Evolutionary conservation across 192 early-diverging fungal species (phyloP), one percentile per base, ranked within the genome.

Genomic region (Pilaira anomala): DNA sequence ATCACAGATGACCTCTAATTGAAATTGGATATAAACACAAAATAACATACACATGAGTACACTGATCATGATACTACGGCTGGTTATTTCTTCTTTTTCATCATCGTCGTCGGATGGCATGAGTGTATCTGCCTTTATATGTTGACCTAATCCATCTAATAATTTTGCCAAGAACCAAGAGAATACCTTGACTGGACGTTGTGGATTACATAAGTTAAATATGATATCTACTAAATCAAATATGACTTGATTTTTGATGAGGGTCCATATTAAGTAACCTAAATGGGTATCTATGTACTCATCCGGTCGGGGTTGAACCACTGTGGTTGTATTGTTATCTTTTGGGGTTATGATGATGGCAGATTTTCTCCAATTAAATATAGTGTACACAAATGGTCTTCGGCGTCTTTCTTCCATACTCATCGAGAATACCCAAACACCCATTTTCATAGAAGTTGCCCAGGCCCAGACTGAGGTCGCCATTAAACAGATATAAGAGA

Each of bases 381-480:
- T 24, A 18, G 50, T 63, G 4, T 42, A 19, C 1, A 52, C 21
- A 44, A 63, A 63, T 5, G 39, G 28, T 16, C 16, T 22, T 63
- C 42, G 48, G 7, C 62, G 25, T 28, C 62, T n/a, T 22, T 63
- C 62, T 13, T 54, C 62, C 39, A 45, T 63, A 3, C 28, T 39
- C 19, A 42, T 33, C 2, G 36, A 53, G 19, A 63, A 53, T 14
- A 63, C 22, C 62, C 62, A 63, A 18, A 63, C 62, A 3, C 36
- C 50, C 62, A 63, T 63, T 21, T 63, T 63, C 51, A 63, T 53
- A 2, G 45, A 46, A 9, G 19, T 53, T 26, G 62, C 62, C 62
- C 62, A 63, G 16, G 36, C 19, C 5, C 30, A 53, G 0, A 52
- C 62, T 24, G 62, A 18, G 1, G 46, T 26, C 13, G 12, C 39